Evolutionary conservation across 2,329 filamentous ascomycete species (phyloP).

Genomic region (Neopestalotiopsis clavispora): DNA sequence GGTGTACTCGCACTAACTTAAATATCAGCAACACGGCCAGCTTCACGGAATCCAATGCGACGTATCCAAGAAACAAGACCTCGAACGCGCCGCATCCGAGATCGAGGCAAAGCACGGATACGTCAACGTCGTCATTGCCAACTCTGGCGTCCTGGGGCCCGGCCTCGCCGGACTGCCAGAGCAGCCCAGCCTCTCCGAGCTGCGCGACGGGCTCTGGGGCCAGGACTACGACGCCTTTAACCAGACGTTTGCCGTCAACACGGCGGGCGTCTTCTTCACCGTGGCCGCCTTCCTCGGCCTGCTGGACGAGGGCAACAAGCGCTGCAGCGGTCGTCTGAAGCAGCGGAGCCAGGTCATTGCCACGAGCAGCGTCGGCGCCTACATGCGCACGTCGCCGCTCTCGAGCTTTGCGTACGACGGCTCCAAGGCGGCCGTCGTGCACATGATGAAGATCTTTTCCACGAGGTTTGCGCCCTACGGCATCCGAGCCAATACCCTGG

Average conservation of each 20-base stretch:
- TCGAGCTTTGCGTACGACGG: constrained; percentile 74
- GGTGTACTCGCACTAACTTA: neutral
- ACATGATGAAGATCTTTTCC: constrained; percentile 70
- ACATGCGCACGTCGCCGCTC: constrained; percentile 67
- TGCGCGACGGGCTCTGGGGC: constrained; percentile 67
- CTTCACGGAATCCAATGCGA: constrained; percentile 68
- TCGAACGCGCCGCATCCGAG: constrained; percentile 59
- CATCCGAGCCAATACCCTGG: constrained; percentile 68
- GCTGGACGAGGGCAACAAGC: constrained; percentile 60
- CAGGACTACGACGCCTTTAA: constrained; percentile 65
- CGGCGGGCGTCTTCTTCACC: constrained; percentile 70
- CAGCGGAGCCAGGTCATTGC: constrained; percentile 51
- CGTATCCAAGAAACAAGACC: constrained; percentile 66
- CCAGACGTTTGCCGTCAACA: constrained; percentile 65
- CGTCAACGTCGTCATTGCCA: constrained; percentile 66
- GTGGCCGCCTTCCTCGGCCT: constrained; percentile 70
- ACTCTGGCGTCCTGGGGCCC: constrained; percentile 65
- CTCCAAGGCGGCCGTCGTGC: constrained; percentile 69
- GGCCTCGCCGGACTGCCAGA: constrained; percentile 58
- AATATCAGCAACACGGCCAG: constrained; percentile 53
- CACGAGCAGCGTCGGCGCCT: constrained; percentile 65
- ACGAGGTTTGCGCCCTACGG: constrained; percentile 65
- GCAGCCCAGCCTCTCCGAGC: constrained; percentile 50
- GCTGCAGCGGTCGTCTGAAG: constrained; percentile 44
- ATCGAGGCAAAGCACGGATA: constrained; percentile 61